Evolutionary conservation across 2,329 filamentous ascomycete genomes (phyloP).

Genomic region (Epichloe gansuensis): DNA sequence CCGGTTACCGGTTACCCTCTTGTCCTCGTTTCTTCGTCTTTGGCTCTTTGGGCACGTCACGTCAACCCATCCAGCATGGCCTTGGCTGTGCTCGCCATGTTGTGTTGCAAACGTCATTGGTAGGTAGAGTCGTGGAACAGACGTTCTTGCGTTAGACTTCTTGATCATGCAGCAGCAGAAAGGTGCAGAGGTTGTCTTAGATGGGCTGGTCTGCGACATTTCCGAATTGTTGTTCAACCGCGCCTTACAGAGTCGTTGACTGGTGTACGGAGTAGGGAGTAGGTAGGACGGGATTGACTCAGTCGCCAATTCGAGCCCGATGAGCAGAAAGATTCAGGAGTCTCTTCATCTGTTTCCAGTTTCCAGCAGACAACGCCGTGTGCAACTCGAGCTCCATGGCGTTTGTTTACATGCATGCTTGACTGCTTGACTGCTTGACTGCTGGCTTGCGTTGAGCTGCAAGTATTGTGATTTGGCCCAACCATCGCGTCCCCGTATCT

Average conservation of each 20-base stretch:
- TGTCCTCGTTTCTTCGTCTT: background rate
- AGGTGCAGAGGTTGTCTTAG: slow-evolving; percentile 1
- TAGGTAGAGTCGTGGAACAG: background rate
- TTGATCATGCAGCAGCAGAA: background rate
- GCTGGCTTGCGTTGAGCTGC: background rate
- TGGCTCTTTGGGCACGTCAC: background rate
- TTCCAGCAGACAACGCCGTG: background rate
- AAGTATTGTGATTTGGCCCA: background rate
- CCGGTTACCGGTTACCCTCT: background rate
- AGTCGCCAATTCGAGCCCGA: background rate
- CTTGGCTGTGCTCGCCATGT: background rate
- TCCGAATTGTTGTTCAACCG: background rate
- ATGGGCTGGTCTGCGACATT: background rate
- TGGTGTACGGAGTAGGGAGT: background rate
- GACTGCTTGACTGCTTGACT: background rate
- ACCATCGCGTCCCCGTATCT: too few species aligned
- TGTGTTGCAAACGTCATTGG: background rate
- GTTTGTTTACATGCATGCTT: background rate
- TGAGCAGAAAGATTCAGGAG: background rate
- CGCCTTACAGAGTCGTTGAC: too few species aligned
- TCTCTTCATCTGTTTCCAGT: background rate
- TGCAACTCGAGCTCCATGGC: background rate
- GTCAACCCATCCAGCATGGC: background rate
- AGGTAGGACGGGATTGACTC: slow-evolving; percentile 1
- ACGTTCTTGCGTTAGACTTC: background rate